Evolutionary conservation across 768 basidiomycete genomes (phyloP).

Genomic region (Amanita inopinata): DNA sequence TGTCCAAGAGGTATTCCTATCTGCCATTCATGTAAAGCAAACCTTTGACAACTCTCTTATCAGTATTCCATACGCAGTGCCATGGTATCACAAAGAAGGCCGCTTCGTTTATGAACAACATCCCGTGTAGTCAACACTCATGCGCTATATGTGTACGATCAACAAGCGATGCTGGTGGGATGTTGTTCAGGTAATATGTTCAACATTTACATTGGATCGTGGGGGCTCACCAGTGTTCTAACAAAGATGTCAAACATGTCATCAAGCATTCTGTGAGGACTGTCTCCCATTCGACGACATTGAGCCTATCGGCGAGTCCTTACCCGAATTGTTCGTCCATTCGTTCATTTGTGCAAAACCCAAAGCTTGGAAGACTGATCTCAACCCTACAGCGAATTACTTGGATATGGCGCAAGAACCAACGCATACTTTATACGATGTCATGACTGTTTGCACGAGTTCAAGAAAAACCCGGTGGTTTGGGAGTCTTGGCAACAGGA

Average conservation of each 20-base stretch:
- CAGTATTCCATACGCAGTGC: slow-evolving; percentile 48
- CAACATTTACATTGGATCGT: not conserved
- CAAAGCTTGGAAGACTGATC: slow-evolving; percentile 1
- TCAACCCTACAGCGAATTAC: slow-evolving; percentile 22
- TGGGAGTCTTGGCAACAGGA: slow-evolving; percentile 37
- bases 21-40: not conserved
- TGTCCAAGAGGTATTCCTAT: slow-evolving; percentile 45
- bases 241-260: slow-evolving; percentile 49
- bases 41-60: not conserved
- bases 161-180: slow-evolving; percentile 40
- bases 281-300: slow-evolving; percentile 43
- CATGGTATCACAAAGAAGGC: slow-evolving; percentile 25
- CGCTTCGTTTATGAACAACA: not conserved
- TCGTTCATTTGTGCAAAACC: not conserved
- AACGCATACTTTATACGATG: slow-evolving; percentile 42
- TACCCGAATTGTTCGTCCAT: slow-evolving; percentile 47
- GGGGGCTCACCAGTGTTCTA: too few species aligned
- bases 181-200: slow-evolving; percentile 41
- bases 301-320: slow-evolving; percentile 39
- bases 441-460: slow-evolving; percentile 34
- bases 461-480: slow-evolving; percentile 22
- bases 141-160: slow-evolving; percentile 35
- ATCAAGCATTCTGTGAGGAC: slow-evolving; percentile 52
- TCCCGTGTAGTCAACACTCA: slow-evolving; percentile 38
- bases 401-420: slow-evolving; percentile 26